phyloP scores from a whole-genome alignment of 2,329 filamentous ascomycete genomes.

The Pleomassaria siparia region DNA sequence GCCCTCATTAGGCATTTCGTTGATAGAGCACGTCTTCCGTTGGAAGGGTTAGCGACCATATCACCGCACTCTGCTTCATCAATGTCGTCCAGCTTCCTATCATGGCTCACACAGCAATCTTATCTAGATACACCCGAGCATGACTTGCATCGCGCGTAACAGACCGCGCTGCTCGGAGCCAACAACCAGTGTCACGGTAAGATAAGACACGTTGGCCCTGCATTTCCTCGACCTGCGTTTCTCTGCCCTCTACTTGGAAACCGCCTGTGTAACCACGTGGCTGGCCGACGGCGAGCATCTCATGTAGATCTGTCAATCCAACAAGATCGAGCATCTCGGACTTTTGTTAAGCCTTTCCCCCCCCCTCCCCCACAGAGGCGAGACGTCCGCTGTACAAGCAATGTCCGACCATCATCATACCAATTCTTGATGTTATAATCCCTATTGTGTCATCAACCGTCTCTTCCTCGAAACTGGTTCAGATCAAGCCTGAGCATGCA shows the following conservation, averaged over 20 bases:
- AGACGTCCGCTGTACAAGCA: not conserved
- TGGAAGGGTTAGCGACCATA: constrained; percentile 19
- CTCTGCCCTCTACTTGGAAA: constrained; percentile 8
- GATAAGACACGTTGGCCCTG: constrained; percentile 23
- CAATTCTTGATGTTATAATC: not conserved
- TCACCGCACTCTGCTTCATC: constrained; percentile 18
- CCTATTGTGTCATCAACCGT: not conserved
- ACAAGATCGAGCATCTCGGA: not conserved
- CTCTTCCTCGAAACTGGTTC: not conserved
- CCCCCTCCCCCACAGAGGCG: not conserved
- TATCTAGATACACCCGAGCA: constrained; percentile 28
- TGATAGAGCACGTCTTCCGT: constrained; percentile 23
- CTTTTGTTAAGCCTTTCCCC: not conserved
- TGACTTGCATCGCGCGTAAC: constrained; percentile 27
- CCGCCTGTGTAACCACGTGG: constrained; percentile 12
- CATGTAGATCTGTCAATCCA: not conserved
- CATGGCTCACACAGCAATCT: constrained; percentile 33
- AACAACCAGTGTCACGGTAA: constrained; percentile 16
- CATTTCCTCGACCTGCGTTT: constrained; percentile 7
- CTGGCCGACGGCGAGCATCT: constrained; percentile 19
- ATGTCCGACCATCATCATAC: not conserved
- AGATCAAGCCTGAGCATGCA: not conserved
- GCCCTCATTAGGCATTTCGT: constrained; percentile 16
- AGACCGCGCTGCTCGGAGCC: constrained; percentile 13
- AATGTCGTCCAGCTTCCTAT: constrained; percentile 36